phyloP scores from a whole-genome alignment of 331 rosid species.

The Ulmus americana region DNA sequence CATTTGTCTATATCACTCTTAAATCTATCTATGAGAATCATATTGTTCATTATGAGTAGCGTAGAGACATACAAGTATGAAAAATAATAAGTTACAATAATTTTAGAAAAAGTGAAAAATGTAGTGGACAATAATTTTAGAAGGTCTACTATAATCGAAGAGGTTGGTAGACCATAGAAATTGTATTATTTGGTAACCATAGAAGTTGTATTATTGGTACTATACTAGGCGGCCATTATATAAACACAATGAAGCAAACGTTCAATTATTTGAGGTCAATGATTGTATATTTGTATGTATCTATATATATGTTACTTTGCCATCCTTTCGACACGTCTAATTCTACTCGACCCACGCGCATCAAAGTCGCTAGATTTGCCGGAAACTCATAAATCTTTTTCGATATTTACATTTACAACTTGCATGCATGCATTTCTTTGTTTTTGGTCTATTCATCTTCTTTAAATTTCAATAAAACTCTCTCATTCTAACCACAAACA shows the following conservation, averaged over 20 bases:
- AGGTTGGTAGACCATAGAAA: too few species aligned
- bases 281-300: neutral
- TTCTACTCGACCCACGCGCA: neutral
- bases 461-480: neutral
- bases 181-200: too few species aligned
- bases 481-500: neutral
- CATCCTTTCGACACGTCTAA: neutral
- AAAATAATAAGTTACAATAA: too few species aligned
- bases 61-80: too few species aligned
- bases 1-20: too few species aligned
- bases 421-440: neutral
- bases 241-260: neutral
- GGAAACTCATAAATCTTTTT: conserved; percentile 3
- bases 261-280: conserved; percentile 12
- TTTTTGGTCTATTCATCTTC: conserved; percentile 1
- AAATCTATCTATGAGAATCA: too few species aligned
- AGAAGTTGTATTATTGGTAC: neutral
- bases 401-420: conserved; percentile 8
- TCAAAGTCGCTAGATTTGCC: neutral
- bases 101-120: too few species aligned
- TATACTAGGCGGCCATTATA: neutral
- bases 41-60: too few species aligned
- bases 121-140: too few species aligned
- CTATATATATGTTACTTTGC: neutral
- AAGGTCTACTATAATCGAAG: too few species aligned